phyloP scores from a whole-genome alignment of 768 basidiomycete species.

The Pleurotus cornucopiae region DNA sequence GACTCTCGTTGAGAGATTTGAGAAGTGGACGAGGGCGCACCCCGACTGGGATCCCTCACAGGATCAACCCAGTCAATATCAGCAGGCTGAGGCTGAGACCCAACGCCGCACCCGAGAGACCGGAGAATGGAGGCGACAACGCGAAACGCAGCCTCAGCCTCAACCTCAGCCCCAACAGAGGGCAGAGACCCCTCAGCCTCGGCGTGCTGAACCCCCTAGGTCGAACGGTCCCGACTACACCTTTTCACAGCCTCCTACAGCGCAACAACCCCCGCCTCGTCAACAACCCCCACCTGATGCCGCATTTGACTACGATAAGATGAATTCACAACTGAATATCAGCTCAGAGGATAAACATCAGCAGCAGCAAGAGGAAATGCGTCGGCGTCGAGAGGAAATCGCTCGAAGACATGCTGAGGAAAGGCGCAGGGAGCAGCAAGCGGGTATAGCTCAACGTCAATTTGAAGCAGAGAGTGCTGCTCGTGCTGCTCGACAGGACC shows the following conservation, averaged over 20 bases:
- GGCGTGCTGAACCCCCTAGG: conserved; percentile 11
- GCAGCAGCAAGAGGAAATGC: conserved; percentile 39
- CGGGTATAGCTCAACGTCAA: conserved; percentile 54
- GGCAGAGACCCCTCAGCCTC: conserved; percentile 23
- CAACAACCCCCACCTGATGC: conserved; percentile 2
- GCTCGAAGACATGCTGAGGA: conserved; percentile 28
- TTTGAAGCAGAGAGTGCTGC: conserved; percentile 54
- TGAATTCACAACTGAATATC: conserved; percentile 7
- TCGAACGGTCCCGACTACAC: conserved; percentile 16
- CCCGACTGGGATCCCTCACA: conserved; percentile 22
- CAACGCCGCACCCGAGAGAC: conserved; percentile 15
- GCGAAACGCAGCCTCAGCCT: conserved; percentile 20
- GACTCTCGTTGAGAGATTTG: conserved; percentile 57
- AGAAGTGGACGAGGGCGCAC: conserved; percentile 49
- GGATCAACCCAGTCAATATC: conserved; percentile 1
- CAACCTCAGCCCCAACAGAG: conserved; percentile 16
- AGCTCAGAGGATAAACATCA: conserved; percentile 26
- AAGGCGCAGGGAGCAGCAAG: conserved; percentile 48
- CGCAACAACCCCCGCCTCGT: conserved; percentile 4
- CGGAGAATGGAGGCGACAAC: conserved; percentile 22
- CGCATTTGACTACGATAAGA: conserved; percentile 1
- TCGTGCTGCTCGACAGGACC: conserved; percentile 34
- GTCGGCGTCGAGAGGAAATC: conserved; percentile 45
- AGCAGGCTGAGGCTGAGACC: conserved; percentile 15
- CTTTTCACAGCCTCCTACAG: conserved; percentile 4